Evolutionary conservation across 306 rosid species (phyloP).

Genomic region (Castanea sativa): DNA sequence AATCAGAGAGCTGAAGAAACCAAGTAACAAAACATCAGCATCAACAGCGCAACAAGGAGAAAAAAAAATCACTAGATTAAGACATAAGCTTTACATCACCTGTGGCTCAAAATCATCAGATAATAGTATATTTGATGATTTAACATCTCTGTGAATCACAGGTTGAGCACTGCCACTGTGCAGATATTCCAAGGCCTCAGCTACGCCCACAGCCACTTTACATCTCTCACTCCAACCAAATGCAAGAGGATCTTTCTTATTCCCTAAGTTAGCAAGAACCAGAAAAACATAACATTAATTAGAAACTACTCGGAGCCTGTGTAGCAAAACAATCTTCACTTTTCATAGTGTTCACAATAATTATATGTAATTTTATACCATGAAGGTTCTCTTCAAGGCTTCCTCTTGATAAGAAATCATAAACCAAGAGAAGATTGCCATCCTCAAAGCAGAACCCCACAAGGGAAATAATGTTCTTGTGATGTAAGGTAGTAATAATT

Average conservation of each 20-base stretch:
- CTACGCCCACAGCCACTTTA: slow-evolving; percentile 84
- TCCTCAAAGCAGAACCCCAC: slow-evolving; percentile 90
- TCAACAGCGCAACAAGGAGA: neutral
- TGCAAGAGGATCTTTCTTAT: slow-evolving; percentile 48
- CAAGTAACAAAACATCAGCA: slow-evolving; percentile 18
- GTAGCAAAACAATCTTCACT: neutral
- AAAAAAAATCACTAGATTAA: neutral
- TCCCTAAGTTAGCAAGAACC: slow-evolving; percentile 43
- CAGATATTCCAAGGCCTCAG: slow-evolving; percentile 88
- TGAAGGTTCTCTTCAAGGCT: slow-evolving; percentile 97
- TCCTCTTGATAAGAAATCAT: slow-evolving; percentile 91
- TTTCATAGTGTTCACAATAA: neutral
- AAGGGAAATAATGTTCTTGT: slow-evolving; percentile 85
- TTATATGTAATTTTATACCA: slow-evolving; percentile 39
- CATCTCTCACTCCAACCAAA: slow-evolving; percentile 92
- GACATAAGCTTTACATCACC: slow-evolving; percentile 40
- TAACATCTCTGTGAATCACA: slow-evolving; percentile 89
- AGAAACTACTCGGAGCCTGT: neutral
- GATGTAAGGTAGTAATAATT: slow-evolving; percentile 75
- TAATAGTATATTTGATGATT: slow-evolving; percentile 79
- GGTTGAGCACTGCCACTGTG: slow-evolving; percentile 58
- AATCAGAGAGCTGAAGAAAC: slow-evolving; percentile 82
- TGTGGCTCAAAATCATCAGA: slow-evolving; percentile 91
- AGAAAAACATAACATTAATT: slow-evolving; percentile 17
- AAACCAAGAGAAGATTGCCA: slow-evolving; percentile 78